Evolutionary conservation across 2,329 filamentous ascomycete species (phyloP).

Genomic region (Juglanconis sp.): DNA sequence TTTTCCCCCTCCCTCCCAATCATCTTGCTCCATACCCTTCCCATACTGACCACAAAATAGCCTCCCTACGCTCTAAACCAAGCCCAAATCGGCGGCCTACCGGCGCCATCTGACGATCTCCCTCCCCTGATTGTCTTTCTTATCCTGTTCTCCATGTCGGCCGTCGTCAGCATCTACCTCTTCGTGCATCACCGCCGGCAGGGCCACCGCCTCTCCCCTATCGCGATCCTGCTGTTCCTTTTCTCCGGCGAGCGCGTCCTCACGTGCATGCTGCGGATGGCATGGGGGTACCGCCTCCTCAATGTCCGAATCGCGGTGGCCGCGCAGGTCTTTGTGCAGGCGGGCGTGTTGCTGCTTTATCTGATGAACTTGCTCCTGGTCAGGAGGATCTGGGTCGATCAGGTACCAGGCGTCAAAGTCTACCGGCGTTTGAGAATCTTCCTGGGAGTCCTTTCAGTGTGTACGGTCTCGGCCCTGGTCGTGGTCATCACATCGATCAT

Average conservation of each 20-base stretch:
- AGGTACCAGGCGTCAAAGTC: slow-evolving; percentile 70
- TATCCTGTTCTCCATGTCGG: slow-evolving; percentile 50
- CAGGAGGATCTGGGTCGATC: slow-evolving; percentile 71
- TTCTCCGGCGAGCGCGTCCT: no score
- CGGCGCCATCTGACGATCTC: slow-evolving; percentile 42
- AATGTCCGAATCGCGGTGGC: slow-evolving; percentile 48
- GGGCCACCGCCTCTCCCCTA: slow-evolving; percentile 17
- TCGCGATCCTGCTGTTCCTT: no score
- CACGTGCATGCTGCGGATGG: slow-evolving; percentile 26
- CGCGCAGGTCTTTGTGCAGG: slow-evolving; percentile 66
- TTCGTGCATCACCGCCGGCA: slow-evolving; percentile 47
- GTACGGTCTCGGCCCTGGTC: slow-evolving; percentile 60
- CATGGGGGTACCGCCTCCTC: slow-evolving; percentile 43
- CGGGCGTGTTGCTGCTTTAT: slow-evolving; percentile 49
- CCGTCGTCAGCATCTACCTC: slow-evolving; percentile 55
- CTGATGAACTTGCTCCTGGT: slow-evolving; percentile 69
- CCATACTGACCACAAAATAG: no score
- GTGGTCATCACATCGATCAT: slow-evolving; percentile 66
- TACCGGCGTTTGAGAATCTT: slow-evolving; percentile 43
- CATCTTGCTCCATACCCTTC: no score
- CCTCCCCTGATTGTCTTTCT: slow-evolving; percentile 64
- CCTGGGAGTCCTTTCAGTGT: slow-evolving; percentile 57
- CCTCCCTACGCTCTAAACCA: no score
- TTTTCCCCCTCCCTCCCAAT: no score
- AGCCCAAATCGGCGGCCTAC: no score